Base-by-base conservation (phyloP, 2,329 filamentous ascomycete species). In the Neoascochyta sp. region DNA sequence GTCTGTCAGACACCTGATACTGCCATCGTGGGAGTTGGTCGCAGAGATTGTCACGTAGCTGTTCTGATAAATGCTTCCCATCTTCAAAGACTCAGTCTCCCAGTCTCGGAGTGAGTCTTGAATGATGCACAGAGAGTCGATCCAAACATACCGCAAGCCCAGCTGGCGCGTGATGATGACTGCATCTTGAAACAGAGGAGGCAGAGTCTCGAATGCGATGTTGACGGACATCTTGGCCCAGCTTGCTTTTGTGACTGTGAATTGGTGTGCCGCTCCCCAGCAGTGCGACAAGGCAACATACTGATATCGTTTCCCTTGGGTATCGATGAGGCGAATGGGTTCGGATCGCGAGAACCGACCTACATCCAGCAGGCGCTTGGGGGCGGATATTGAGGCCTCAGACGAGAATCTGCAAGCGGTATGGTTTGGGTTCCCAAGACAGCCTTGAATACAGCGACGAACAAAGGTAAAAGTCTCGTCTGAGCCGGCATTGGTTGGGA, bases 61-160 rank as follows among this genome's bases (percentile, higher is more conserved):
- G 16, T 55, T 53, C 24, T 56, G 50, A 29, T 63, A 60, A 4
- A 63, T 58, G 22, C 39, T 46, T 2, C 49, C 47, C 59, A 63
- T 62, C 24, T 59, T 61, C 3, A 47, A 33, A 7, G 52, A 50
- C 25, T 63, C 57, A 1, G 44, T 50, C 34, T 57, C 53, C 55
- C 57, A 63, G 29, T 63, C 59, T 7, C 50, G 35, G 4, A 45
- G 25, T 5, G 43, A 50, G 20, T 60, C 56, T 39, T 62, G 58
- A 3, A 61, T 53, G 14, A 61, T 62, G 28, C 58, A 62, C 1
- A 62, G 36, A 1, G 45, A 49, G 27, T 62, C 58, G 10, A 60
- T 60, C 57, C 58, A 62, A 8, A 62, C 36, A 24, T 58, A 62
- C 3, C 52, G 45, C n/a, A 60, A 17, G 4, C 53, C 54, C 3